Conservation (phyloP, 176 grass and related monocot species). For the Neostapfia colusana region DNA sequence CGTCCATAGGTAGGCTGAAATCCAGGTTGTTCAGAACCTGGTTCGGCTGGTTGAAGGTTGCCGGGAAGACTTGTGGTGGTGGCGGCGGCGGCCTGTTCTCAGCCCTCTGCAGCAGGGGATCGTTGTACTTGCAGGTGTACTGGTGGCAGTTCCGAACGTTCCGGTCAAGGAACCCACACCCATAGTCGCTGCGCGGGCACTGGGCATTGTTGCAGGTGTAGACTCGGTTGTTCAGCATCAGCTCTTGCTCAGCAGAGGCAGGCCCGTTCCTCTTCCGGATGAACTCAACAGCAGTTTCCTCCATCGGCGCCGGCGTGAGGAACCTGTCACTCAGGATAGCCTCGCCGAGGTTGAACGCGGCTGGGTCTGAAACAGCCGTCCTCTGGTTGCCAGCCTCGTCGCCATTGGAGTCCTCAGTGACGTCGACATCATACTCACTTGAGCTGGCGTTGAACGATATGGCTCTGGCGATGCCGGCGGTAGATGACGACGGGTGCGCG, state of each 20-base stretch:
- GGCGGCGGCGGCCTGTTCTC: conserved; percentile 63
- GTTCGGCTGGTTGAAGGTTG: conserved; percentile 41
- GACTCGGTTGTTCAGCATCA: conserved; percentile 56
- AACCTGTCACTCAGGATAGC: conserved; percentile 63
- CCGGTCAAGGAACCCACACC: conserved; percentile 72
- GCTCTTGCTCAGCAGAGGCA: conserved; percentile 33
- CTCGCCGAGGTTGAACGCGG: conserved; percentile 46
- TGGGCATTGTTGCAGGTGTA: conserved; percentile 79
- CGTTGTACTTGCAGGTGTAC: conserved; percentile 71
- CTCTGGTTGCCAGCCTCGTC: conserved; percentile 55
- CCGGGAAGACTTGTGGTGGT: conserved; percentile 50
- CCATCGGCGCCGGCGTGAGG: conserved; percentile 47
- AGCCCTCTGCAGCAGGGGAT: conserved; percentile 28
- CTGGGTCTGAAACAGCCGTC: conserved; percentile 26
- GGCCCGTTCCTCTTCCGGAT: conserved; percentile 62
- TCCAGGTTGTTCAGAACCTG: conserved; percentile 52
- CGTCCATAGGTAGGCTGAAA: conserved; percentile 59
- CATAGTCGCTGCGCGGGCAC: conserved; percentile 60
- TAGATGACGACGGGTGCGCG: conserved; percentile 29
- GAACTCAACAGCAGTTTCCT: conserved; percentile 65
- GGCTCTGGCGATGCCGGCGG: conserved; percentile 44
- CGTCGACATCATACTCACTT: conserved; percentile 86
- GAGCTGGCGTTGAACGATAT: conserved; percentile 77
- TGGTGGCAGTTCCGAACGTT: conserved; percentile 70
- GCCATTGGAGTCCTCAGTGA: conserved; percentile 63